Evolutionary conservation across 164 flowering plant species (phyloP), one percentile per base, ranked within the genome.

Genomic region (Sedum album): DNA sequence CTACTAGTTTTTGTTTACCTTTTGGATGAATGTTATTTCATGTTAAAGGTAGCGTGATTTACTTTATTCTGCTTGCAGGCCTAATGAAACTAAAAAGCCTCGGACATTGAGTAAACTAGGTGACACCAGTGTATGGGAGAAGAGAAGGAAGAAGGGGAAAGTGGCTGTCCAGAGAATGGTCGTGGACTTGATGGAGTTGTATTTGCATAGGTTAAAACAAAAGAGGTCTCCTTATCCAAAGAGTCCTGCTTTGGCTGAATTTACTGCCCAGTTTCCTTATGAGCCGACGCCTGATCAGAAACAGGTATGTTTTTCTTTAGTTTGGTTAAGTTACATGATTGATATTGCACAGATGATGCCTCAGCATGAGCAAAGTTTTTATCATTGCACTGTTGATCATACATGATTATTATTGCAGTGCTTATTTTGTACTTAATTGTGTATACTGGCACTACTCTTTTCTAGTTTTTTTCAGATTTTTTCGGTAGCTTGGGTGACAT

Each of bases 161-260:
- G 83, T 93, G 72, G 97, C 96, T 9, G 79, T 93, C 66, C 98
- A 93, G 81, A 93, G 87, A 79, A 93, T 93, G 97, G 97, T 93
- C 71, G 98, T 93, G 61, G 95, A 89, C 66, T 82, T 93, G 78
- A 93, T 93, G 98, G 98, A 93, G 85, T 69, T 93, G 31, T 93
- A 93, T 73, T 72, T 93, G 35, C 91, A 93, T 75, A 82, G 98
- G 79, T 82, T 93, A 15, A 89, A 85, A 78, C 97, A 88, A 68
- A 89, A 71, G 67, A 83, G 98, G 73, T 81, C 89, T 30, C 95
- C 97, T 6, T 91, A 94, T 60, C 93, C 96, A 5, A 86, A 86
- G 75, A 71, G 69, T 72, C 73, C 82, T 51, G 80, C 76, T 25
- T 72, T 86, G 77, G 79, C 74, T 73, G 85, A 87, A 63, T 94